Evolutionary conservation across 371 early-diverging fungal genomes (phyloP).

Genomic region (Mortierella polycephala): DNA sequence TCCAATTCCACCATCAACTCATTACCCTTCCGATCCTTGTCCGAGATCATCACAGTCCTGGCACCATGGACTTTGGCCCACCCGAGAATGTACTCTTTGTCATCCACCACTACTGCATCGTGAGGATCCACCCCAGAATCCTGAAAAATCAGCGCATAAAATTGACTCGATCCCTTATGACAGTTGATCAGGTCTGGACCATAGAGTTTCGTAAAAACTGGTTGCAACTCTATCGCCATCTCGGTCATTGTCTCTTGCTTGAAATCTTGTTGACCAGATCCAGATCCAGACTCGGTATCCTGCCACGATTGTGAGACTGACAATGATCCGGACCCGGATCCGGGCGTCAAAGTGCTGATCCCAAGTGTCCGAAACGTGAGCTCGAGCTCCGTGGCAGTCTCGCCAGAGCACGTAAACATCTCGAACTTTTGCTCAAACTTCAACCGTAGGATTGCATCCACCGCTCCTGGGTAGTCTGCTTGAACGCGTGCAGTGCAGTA

Average conservation of each 20-base stretch:
- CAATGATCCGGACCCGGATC: no score
- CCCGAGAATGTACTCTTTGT: slow-evolving; percentile 43
- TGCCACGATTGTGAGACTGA: no score
- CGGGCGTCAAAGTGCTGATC: slow-evolving; percentile 1
- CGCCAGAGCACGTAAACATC: slow-evolving; percentile 44
- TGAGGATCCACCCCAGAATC: slow-evolving; percentile 29
- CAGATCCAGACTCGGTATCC: background rate
- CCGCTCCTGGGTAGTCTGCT: slow-evolving; percentile 45
- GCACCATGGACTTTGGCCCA: slow-evolving; percentile 45
- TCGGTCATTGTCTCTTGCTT: background rate
- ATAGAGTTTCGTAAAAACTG: slow-evolving; percentile 39
- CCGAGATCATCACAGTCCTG: slow-evolving; percentile 36
- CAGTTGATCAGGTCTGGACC: slow-evolving; percentile 36
- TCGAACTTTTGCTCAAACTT: slow-evolving; percentile 32
- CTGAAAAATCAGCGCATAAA: slow-evolving; percentile 30
- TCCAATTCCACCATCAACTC: slow-evolving; percentile 25
- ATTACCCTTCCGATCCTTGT: slow-evolving; percentile 22
- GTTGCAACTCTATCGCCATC: background rate
- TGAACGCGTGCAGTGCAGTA: slow-evolving; percentile 23
- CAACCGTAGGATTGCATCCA: slow-evolving; percentile 32
- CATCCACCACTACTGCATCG: slow-evolving; percentile 38
- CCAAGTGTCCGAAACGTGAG: slow-evolving; percentile 38
- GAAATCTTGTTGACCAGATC: background rate
- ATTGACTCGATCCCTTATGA: slow-evolving; percentile 34
- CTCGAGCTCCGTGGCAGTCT: slow-evolving; percentile 25